phyloP scores from a whole-genome alignment of 495 filamentous ascomycete species.

The Aspergillus mulundensis region DNA sequence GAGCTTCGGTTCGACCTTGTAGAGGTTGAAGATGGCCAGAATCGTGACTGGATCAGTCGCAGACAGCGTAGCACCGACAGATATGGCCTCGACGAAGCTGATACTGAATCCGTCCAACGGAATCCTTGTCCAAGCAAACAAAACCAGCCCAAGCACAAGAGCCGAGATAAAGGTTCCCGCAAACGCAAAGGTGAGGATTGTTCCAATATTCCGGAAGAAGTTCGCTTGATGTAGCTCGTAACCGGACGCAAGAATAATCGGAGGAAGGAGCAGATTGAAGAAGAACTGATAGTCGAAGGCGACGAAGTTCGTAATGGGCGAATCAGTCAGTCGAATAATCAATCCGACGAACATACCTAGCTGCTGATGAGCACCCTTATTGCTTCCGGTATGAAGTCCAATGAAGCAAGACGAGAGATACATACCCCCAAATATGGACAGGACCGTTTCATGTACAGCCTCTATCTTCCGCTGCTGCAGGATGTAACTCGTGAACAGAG shows the following conservation, averaged over 20 bases:
- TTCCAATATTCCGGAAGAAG: slow-evolving; percentile 97
- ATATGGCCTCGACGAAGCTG: slow-evolving; percentile 89
- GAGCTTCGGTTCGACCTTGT: slow-evolving; percentile 97
- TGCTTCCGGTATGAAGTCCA: neutral
- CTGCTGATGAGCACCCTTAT: neutral
- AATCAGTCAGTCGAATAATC: slow-evolving; percentile 75
- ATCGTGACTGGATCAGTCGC: slow-evolving; percentile 98
- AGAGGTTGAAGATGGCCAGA: slow-evolving; percentile 96
- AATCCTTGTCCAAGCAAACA: slow-evolving; percentile 85
- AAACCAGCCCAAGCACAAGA: slow-evolving; percentile 78
- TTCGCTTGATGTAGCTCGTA: slow-evolving; percentile 98
- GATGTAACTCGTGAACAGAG: slow-evolving; percentile 95
- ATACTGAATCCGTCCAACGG: slow-evolving; percentile 81
- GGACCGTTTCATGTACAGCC: slow-evolving; percentile 94
- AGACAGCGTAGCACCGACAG: slow-evolving; percentile 90
- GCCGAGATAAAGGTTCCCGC: slow-evolving; percentile 97
- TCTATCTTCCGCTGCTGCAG: slow-evolving; percentile 93
- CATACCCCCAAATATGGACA: slow-evolving; percentile 95
- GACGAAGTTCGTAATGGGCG: slow-evolving; percentile 79
- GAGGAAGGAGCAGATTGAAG: slow-evolving; percentile 95
- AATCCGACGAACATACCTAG: slow-evolving; percentile 93
- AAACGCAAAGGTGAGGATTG: slow-evolving; percentile 97
- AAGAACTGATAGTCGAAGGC: slow-evolving; percentile 99
- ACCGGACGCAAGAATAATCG: slow-evolving; percentile 94
- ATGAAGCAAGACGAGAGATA: neutral